Base-by-base conservation (phyloP, 1,284 basidiomycete genomes). In the Sporisorium exsertum region DNA sequence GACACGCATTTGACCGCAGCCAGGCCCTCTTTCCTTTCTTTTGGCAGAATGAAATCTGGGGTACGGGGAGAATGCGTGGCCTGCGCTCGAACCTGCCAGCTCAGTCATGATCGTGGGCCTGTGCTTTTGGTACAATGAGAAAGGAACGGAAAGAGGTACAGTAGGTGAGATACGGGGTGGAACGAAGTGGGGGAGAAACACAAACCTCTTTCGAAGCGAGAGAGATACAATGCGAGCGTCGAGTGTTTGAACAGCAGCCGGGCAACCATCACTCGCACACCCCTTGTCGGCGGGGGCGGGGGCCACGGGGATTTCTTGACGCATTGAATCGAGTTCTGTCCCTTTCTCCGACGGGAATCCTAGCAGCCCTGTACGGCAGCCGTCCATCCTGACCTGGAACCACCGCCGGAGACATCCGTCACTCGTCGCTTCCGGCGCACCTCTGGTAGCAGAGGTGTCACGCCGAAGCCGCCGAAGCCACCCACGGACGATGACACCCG, bases 261-360 rank as follows among this genome's bases (percentile, higher is more conserved):
- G n/a, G n/a, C 20, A 35, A 32, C 50, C 50, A 35, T 35, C 50
- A 32, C 32, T 24, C 50, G 20, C 22, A 13, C 32, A n/a, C n/a
- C n/a, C n/a, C n/a, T n/a, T n/a, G 50, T n/a, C 50, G 50, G 50
- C 50, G 50, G 32, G 20, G 32, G 50, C 29, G n/a, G 20, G n/a
- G n/a, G n/a, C n/a, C n/a, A n/a, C n/a, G n/a, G n/a, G n/a, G n/a
- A n/a, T n/a, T n/a, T n/a, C n/a, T n/a, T n/a, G n/a, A n/a, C n/a
- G n/a, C n/a, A n/a, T n/a, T n/a, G n/a, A n/a, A n/a, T n/a, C n/a
- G n/a, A n/a, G n/a, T n/a, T n/a, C n/a, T n/a, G n/a, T n/a, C n/a
- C n/a, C 6, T 18, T 18, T 5, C 37, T 40, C 16, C 37, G 37
- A 40, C 37, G n/a, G 37, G 18, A 15, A 40, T 18, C 8, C 16